These are phyloP conservation scores for Lasiodiplodia sp. DNA, from an alignment of 2,329 filamentous ascomycete genomes.

Conservation along the genomic window DNA sequence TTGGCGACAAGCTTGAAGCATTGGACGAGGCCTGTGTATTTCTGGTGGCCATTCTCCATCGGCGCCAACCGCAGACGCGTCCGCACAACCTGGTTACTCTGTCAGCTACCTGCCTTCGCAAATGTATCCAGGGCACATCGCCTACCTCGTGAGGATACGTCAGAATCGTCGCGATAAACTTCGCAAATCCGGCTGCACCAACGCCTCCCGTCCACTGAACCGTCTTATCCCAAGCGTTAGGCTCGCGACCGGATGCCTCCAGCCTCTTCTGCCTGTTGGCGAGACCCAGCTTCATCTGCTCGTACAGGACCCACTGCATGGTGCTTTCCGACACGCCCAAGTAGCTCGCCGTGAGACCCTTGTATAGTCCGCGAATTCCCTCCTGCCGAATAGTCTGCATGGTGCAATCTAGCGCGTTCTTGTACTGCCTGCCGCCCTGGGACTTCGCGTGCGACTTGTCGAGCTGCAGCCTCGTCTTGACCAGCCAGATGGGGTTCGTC, in stretches of 20 bases:
- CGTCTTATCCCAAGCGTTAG: constrained; percentile 75
- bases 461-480: constrained; percentile 91
- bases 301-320: constrained; percentile 92
- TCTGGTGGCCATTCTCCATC: constrained; percentile 72
- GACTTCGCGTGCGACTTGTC: constrained; percentile 80
- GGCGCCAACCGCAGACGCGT: constrained; percentile 87
- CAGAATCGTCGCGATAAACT: constrained; percentile 81
- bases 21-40: constrained; percentile 87
- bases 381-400: constrained; percentile 82
- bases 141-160: constrained; percentile 91
- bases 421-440: constrained; percentile 72
- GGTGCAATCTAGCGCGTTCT: constrained; percentile 87
- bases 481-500: constrained; percentile 95
- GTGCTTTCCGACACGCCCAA: constrained; percentile 90
- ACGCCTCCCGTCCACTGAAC: constrained; percentile 82
- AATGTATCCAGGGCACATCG: constrained; percentile 34
- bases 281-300: constrained; percentile 84
- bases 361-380: constrained; percentile 83
- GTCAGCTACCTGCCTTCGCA: constrained; percentile 1
- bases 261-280: constrained; percentile 66
- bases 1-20: constrained; percentile 88
- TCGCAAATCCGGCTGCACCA: constrained; percentile 80
- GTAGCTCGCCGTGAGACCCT: constrained; percentile 90
- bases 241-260: constrained; percentile 65
- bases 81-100: constrained; percentile 69